Conservation (phyloP, 176 grass and related monocot species). For the Zizania latifolia region DNA sequence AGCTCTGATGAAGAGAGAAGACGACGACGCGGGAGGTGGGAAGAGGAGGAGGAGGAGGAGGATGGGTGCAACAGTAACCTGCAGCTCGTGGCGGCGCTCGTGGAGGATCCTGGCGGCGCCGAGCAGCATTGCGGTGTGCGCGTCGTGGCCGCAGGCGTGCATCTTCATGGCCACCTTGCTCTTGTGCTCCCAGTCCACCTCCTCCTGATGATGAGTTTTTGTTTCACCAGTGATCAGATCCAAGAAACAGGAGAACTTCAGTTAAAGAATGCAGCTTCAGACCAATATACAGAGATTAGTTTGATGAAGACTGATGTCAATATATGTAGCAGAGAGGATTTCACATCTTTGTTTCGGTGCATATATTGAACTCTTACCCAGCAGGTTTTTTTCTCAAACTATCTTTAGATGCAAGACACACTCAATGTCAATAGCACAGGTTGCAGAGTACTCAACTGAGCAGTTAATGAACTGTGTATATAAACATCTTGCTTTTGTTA, state of each 20-base stretch:
- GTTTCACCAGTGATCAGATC: background rate
- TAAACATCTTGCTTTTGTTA: too few species aligned
- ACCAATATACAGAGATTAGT: background rate
- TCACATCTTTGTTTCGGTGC: background rate
- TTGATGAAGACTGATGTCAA: background rate
- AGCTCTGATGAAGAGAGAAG: too few species aligned
- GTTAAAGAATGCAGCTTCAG: background rate
- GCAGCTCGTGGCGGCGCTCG: conserved; percentile 40
- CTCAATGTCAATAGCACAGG: background rate
- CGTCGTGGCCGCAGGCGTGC: conserved; percentile 93
- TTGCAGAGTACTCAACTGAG: too few species aligned
- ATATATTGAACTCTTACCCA: background rate
- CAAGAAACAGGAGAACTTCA: background rate
- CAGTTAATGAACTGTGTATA: too few species aligned
- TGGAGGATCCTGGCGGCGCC: conserved; percentile 82
- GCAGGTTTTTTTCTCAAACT: background rate
- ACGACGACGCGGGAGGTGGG: too few species aligned
- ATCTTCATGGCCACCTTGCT: conserved; percentile 70
- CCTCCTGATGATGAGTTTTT: conserved; percentile 50
- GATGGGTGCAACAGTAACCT: conserved; percentile 23
- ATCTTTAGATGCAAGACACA: background rate
- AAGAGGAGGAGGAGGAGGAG: background rate
- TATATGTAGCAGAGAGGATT: background rate
- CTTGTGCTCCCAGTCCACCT: conserved; percentile 81
- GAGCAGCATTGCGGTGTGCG: conserved; percentile 74